These are phyloP conservation scores for Cairneyella variabilis DNA, from an alignment of 495 filamentous ascomycete species.

Conservation along the genomic window DNA sequence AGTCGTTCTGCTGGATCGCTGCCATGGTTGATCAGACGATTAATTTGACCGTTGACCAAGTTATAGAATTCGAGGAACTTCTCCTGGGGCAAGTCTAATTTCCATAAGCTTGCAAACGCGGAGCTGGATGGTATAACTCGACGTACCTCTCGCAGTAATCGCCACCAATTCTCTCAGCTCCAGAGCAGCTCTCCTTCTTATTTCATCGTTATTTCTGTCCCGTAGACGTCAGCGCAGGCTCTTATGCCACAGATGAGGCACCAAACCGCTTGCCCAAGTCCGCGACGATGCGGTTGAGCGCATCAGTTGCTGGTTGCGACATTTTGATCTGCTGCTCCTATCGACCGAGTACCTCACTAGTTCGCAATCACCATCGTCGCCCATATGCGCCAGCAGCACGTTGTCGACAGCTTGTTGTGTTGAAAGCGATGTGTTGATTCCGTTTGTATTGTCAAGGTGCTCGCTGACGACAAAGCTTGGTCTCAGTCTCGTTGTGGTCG, in stretches of 20 bases:
- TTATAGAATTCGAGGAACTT: constrained; percentile 78
- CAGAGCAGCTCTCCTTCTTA: constrained; percentile 37
- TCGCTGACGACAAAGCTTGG: no score
- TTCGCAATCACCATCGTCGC: constrained; percentile 18
- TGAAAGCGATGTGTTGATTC: no score
- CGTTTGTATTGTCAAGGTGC: no score
- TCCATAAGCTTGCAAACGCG: background rate
- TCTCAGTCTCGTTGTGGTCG: no score
- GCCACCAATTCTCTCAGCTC: constrained; percentile 39
- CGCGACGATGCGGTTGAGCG: constrained; percentile 22
- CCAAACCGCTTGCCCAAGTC: constrained; percentile 25
- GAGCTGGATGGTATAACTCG: no score
- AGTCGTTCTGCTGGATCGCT: constrained; percentile 82
- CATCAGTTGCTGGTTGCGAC: constrained; percentile 22
- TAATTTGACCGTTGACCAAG: constrained; percentile 70
- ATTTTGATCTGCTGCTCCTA: constrained; percentile 17
- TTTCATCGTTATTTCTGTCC: constrained; percentile 29
- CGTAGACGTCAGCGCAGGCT: background rate
- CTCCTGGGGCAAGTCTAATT: constrained; percentile 68
- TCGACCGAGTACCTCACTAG: constrained; percentile 15
- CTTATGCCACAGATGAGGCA: background rate
- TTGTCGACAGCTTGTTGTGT: no score
- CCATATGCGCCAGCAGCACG: constrained; percentile 16
- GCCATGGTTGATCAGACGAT: constrained; percentile 72
- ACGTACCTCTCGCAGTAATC: constrained; percentile 34